Evolutionary conservation across 257 asterid species (phyloP).

Genomic region (Solanum boliviense): DNA sequence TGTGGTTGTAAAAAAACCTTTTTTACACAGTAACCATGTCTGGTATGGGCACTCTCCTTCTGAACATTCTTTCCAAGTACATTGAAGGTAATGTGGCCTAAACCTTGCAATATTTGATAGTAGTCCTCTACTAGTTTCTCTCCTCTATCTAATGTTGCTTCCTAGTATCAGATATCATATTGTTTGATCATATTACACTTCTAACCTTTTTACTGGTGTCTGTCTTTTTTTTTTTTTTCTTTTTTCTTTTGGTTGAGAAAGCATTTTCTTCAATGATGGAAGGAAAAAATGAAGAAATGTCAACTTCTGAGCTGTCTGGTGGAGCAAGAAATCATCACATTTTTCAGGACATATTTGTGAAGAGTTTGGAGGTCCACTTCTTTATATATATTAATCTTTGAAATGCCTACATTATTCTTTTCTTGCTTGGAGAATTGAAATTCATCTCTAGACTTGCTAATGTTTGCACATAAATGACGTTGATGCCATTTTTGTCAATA

Average conservation of each 20-base stretch:
- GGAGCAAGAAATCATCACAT: slow-evolving; percentile 96
- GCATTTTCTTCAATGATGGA: slow-evolving; percentile 87
- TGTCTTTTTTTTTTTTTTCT: neutral
- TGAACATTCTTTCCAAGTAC: slow-evolving; percentile 80
- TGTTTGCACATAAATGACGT: neutral
- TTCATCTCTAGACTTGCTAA: neutral
- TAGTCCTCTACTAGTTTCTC: neutral
- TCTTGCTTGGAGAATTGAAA: neutral
- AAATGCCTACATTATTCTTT: slow-evolving; percentile 1
- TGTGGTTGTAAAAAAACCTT: neutral
- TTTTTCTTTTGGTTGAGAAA: no score
- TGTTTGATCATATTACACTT: neutral
- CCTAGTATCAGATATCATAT: neutral
- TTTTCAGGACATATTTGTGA: slow-evolving; percentile 80
- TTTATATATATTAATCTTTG: slow-evolving; percentile 8
- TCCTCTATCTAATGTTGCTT: neutral
- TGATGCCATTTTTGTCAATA: neutral
- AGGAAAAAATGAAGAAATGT: slow-evolving; percentile 81
- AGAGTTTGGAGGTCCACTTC: slow-evolving; percentile 74
- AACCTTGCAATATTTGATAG: neutral
- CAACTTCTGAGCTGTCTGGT: slow-evolving; percentile 83
- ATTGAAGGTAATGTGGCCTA: slow-evolving; percentile 49
- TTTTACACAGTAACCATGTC: neutral
- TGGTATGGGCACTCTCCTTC: neutral
- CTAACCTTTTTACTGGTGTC: neutral